Percentiles rank a stretch among this genome's conserved stretches.
These are phyloP conservation scores for Caryopteris hybrid DNA, from an alignment of 305 asterid genomes.

Conservation along the genomic window DNA sequence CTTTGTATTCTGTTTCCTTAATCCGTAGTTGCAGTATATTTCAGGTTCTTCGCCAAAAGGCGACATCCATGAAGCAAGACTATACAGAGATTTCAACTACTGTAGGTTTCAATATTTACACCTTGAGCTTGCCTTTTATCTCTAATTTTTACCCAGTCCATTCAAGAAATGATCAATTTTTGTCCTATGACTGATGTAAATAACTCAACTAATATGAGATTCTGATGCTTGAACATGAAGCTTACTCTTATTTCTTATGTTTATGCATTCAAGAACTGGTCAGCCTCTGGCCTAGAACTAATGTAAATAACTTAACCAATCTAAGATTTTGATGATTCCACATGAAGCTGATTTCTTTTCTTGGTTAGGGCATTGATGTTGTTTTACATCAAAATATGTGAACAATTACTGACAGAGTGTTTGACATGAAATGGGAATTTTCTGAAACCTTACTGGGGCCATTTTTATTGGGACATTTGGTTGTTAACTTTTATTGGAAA, in stretches of 20 bases:
- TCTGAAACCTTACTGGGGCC: background rate
- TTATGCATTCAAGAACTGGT: conserved; percentile 9
- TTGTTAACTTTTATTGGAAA: conserved; percentile 6
- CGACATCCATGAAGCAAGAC: conserved; percentile 97
- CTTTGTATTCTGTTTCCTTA: conserved; percentile 33
- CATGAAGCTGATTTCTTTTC: background rate
- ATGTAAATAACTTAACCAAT: conserved; percentile 9
- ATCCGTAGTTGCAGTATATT: conserved; percentile 43
- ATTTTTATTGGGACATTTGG: background rate
- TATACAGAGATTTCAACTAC: conserved; percentile 83
- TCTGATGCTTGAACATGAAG: conserved; percentile 6
- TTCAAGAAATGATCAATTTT: background rate
- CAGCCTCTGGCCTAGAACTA: background rate
- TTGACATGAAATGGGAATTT: background rate
- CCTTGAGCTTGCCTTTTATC: conserved; percentile 18
- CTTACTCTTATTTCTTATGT: background rate
- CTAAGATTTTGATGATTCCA: conserved; percentile 10
- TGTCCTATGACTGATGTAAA: conserved; percentile 3
- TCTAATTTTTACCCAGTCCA: background rate
- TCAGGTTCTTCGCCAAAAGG: conserved; percentile 99
- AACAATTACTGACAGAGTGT: background rate
- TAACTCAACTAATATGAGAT: conserved; percentile 10
- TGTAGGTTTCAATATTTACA: conserved; percentile 42
- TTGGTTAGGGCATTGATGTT: background rate
- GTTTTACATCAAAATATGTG: background rate